Conservation (phyloP, 2,329 filamentous ascomycete species). For the Macrophomina phaseolina region DNA sequence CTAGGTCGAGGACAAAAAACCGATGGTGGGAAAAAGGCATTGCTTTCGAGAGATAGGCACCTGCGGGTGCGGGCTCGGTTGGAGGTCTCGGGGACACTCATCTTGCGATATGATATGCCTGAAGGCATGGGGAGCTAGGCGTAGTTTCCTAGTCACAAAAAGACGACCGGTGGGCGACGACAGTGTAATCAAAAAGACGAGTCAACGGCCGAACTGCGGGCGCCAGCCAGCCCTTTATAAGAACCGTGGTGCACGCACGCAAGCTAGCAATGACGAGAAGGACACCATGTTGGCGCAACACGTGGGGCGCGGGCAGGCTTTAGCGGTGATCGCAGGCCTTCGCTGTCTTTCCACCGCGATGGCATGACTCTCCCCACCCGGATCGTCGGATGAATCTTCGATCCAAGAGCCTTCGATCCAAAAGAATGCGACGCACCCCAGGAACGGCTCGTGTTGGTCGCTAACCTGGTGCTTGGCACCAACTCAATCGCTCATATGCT, state of each 20-base stretch:
- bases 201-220: neutral
- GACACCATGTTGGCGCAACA: conserved; percentile 20
- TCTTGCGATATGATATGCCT: conserved; percentile 12
- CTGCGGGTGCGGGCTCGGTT: conserved; percentile 12
- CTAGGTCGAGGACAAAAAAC: conserved; percentile 10
- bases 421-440: conserved; percentile 14
- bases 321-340: conserved; percentile 22
- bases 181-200: neutral
- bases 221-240: neutral
- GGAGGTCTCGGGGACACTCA: conserved; percentile 19
- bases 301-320: conserved; percentile 17
- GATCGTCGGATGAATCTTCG: neutral
- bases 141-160: conserved; percentile 12
- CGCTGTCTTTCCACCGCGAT: conserved; percentile 16
- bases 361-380: conserved; percentile 11
- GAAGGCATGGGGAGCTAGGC: conserved; percentile 6
- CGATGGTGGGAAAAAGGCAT: conserved; percentile 25
- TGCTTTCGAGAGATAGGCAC: conserved; percentile 5
- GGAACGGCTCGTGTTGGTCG: conserved; percentile 6
- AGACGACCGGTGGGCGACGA: neutral
- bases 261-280: conserved; percentile 13
- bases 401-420: neutral
- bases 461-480: conserved; percentile 1
- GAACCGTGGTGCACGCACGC: neutral
- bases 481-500: conserved; percentile 12